Evolutionary conservation across 2,329 filamentous ascomycete species (phyloP).

Genomic region (Orbilia javanica): DNA sequence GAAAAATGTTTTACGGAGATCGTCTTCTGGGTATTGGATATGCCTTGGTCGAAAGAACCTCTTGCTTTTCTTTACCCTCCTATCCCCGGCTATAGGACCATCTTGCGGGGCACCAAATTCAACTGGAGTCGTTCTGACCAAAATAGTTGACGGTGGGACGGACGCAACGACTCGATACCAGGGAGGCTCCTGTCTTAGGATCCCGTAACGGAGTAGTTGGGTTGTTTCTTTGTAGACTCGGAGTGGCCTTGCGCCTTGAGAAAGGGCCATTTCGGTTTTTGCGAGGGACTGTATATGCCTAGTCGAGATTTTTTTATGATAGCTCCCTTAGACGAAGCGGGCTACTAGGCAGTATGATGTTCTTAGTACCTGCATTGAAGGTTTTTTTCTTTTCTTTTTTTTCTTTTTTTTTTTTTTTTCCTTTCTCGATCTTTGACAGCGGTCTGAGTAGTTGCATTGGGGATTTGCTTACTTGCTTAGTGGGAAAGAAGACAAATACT

Average conservation of each 20-base stretch:
- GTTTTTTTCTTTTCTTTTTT: too few relatives aligned
- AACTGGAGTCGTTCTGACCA: slow-evolving; percentile 72
- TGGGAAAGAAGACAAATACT: too few relatives aligned
- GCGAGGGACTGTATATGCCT: neutral
- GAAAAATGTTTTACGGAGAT: slow-evolving; percentile 84
- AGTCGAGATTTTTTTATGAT: neutral
- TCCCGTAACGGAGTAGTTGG: slow-evolving; percentile 68
- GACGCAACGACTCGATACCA: slow-evolving; percentile 73
- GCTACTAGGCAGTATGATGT: neutral
- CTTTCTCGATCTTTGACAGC: too few relatives aligned
- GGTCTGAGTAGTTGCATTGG: too few relatives aligned
- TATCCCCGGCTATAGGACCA: slow-evolving; percentile 64
- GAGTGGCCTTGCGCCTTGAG: slow-evolving; percentile 64
- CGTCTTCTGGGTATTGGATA: slow-evolving; percentile 86
- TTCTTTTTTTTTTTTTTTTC: too few relatives aligned
- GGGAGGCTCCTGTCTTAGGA: slow-evolving; percentile 66
- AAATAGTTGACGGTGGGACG: slow-evolving; percentile 73
- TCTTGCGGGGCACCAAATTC: slow-evolving; percentile 64
- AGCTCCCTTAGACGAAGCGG: neutral
- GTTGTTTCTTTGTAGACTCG: slow-evolving; percentile 70
- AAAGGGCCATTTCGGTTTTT: slow-evolving; percentile 64
- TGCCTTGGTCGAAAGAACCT: slow-evolving; percentile 80
- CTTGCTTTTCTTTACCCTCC: slow-evolving; percentile 67
- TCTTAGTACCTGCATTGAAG: neutral
- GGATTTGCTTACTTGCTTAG: neutral